Evolutionary conservation across 768 basidiomycete species (phyloP).

Genomic region (Trametes villosa): DNA sequence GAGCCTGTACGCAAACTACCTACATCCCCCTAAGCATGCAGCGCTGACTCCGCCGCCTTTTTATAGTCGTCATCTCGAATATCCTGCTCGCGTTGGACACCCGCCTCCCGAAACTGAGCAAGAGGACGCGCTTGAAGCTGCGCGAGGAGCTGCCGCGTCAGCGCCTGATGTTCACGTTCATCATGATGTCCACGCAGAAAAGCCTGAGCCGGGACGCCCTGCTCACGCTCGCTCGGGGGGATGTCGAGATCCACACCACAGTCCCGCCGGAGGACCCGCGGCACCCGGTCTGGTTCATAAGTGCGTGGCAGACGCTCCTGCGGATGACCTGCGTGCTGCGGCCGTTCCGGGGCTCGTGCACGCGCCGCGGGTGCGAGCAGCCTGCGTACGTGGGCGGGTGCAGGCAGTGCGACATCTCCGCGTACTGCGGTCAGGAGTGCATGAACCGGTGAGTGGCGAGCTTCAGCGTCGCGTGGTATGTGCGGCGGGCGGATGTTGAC

Average conservation of each 20-base stretch:
- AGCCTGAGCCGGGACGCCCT: not conserved
- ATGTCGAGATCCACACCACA: not conserved
- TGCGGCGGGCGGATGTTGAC: not conserved
- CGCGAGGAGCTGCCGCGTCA: not conserved
- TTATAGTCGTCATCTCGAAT: no score
- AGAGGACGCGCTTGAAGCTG: conserved; percentile 4
- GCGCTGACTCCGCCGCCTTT: no score
- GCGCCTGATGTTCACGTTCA: not conserved
- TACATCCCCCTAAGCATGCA: no score
- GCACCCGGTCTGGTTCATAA: conserved; percentile 1
- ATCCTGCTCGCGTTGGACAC: not conserved
- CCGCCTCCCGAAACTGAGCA: conserved; percentile 1
- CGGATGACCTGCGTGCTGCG: not conserved
- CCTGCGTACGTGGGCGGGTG: not conserved
- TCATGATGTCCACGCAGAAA: not conserved
- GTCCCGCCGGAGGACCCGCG: not conserved
- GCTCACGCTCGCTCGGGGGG: not conserved
- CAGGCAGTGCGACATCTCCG: not conserved
- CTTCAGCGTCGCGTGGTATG: not conserved
- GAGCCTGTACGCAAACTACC: not conserved
- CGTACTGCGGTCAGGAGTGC: conserved; percentile 1
- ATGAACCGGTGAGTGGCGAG: not conserved
- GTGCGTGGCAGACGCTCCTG: conserved; percentile 3
- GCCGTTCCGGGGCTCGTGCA: not conserved
- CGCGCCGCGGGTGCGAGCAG: conserved; percentile 5